These are phyloP conservation scores for Penicillium sp. DNA, from an alignment of 2,329 filamentous ascomycete genomes.

Conservation along the genomic window DNA sequence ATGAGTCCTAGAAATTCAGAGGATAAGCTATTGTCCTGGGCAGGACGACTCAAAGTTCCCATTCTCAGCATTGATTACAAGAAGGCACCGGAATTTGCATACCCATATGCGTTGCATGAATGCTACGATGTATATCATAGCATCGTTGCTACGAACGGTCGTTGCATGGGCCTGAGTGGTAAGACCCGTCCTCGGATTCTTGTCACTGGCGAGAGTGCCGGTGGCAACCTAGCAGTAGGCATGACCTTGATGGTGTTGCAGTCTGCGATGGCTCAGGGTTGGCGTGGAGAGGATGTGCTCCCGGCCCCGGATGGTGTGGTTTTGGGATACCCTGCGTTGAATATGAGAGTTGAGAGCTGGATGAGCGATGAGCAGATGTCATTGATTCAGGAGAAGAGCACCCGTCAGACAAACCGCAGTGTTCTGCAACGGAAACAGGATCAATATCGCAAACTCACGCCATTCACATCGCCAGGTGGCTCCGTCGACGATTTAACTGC, in stretches of 20 bases:
- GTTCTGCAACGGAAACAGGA: slow-evolving; percentile 82
- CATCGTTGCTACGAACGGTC: slow-evolving; percentile 68
- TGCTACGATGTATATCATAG: slow-evolving; percentile 83
- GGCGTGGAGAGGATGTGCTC: slow-evolving; percentile 59
- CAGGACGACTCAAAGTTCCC: slow-evolving; percentile 81
- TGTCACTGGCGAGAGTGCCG: slow-evolving; percentile 76
- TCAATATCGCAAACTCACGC: slow-evolving; percentile 80
- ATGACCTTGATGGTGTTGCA: slow-evolving; percentile 89
- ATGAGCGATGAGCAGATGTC: slow-evolving; percentile 99
- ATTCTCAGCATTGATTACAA: slow-evolving; percentile 88
- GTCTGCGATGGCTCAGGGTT: slow-evolving; percentile 59
- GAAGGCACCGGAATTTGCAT: slow-evolving; percentile 81
- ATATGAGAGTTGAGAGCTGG: slow-evolving; percentile 98
- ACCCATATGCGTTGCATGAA: slow-evolving; percentile 81
- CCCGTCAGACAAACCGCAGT: slow-evolving; percentile 72
- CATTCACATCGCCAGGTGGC: slow-evolving; percentile 71
- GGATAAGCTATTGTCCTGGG: slow-evolving; percentile 91
- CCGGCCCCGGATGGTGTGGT: slow-evolving; percentile 77
- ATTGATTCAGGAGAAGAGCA: slow-evolving; percentile 78
- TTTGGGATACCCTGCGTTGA: slow-evolving; percentile 83
- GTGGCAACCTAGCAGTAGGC: slow-evolving; percentile 76
- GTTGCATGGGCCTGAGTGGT: slow-evolving; percentile 73
- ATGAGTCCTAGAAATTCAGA: slow-evolving; percentile 96
- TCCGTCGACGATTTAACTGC: slow-evolving; percentile 64
- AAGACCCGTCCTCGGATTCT: slow-evolving; percentile 65